Evolutionary conservation across 2,329 filamentous ascomycete genomes (phyloP).

Genomic region (Ophiosphaerella narmari): DNA sequence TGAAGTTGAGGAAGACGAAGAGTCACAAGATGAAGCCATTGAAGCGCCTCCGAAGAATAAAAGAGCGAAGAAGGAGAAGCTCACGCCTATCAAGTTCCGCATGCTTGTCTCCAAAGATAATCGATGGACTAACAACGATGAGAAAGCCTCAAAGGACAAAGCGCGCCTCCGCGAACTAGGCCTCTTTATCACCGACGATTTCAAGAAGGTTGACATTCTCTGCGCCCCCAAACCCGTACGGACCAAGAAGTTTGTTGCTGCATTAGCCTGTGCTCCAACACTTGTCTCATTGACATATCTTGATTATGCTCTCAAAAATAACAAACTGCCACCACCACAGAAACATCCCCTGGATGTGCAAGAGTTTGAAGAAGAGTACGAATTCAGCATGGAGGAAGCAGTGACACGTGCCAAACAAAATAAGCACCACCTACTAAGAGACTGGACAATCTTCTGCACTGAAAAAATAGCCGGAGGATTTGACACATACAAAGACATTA

Average conservation of each 20-base stretch:
- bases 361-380: slow-evolving; percentile 72
- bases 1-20: slow-evolving; percentile 48
- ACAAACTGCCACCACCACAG: slow-evolving; percentile 66
- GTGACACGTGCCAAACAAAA: slow-evolving; percentile 75
- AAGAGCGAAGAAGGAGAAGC: slow-evolving; percentile 53
- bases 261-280: slow-evolving; percentile 77
- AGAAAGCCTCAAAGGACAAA: slow-evolving; percentile 78
- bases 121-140: slow-evolving; percentile 74
- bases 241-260: slow-evolving; percentile 91
- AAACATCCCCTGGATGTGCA: slow-evolving; percentile 73
- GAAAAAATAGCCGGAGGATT: slow-evolving; percentile 77
- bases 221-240: slow-evolving; percentile 85
- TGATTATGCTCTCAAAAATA: slow-evolving; percentile 72
- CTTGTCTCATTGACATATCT: slow-evolving; percentile 81
- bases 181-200: slow-evolving; percentile 78
- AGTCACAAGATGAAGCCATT: slow-evolving; percentile 51
- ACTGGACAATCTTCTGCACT: slow-evolving; percentile 83
- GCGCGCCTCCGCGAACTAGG: slow-evolving; percentile 82
- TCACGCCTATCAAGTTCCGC: slow-evolving; percentile 70
- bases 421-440: slow-evolving; percentile 73
- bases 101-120: slow-evolving; percentile 84
- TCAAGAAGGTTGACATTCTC: slow-evolving; percentile 78
- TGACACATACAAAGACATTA: slow-evolving; percentile 84
- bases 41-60: slow-evolving; percentile 66
- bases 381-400: slow-evolving; percentile 70